A percentile compares a stretch with the other conserved stretches of the same genome.
Conservation (phyloP, 176 grass and related monocot genomes). For the Thalia dealbata region DNA sequence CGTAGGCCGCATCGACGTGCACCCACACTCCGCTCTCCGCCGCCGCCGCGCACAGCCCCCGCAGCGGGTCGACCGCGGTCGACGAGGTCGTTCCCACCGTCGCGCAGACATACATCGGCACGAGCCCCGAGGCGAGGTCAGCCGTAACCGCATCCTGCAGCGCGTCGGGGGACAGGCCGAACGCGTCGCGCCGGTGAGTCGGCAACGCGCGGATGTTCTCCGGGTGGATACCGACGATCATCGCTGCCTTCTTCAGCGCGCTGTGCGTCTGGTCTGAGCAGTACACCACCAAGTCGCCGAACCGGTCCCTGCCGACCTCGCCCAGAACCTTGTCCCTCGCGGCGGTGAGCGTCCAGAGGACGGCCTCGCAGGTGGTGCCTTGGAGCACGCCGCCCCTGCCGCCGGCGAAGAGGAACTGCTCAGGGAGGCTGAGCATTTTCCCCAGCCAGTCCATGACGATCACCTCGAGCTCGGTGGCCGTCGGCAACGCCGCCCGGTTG, state of each 20-base stretch:
- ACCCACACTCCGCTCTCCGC: constrained; percentile 24
- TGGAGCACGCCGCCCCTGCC: constrained; percentile 47
- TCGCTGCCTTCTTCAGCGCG: constrained; percentile 33
- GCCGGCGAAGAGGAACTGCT: constrained; percentile 26
- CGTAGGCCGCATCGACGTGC: constrained; percentile 54
- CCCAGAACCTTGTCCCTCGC: constrained; percentile 34
- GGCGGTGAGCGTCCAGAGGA: constrained; percentile 38
- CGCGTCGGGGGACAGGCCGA: constrained; percentile 27
- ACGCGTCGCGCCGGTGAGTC: constrained; percentile 16
- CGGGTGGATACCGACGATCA: constrained; percentile 35
- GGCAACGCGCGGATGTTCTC: constrained; percentile 36
- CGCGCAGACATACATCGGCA: constrained; percentile 47
- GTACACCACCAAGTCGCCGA: constrained; percentile 42
- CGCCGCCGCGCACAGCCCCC: constrained; percentile 21
- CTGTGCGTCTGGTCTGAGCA: constrained; percentile 63
- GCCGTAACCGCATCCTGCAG: constrained; percentile 24
- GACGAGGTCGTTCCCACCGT: constrained; percentile 49
- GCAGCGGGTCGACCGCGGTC: constrained; percentile 31
- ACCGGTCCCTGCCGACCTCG: constrained; percentile 17
- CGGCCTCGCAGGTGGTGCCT: constrained; percentile 48
- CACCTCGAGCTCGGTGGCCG: constrained; percentile 50
- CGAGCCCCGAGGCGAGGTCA: constrained; percentile 30
- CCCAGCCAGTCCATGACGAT: constrained; percentile 50
- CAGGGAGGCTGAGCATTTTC: constrained; percentile 31
- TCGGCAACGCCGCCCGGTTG: constrained; percentile 41